phyloP scores from a whole-genome alignment of 306 rosid species.

The Bauhinia variegata region DNA sequence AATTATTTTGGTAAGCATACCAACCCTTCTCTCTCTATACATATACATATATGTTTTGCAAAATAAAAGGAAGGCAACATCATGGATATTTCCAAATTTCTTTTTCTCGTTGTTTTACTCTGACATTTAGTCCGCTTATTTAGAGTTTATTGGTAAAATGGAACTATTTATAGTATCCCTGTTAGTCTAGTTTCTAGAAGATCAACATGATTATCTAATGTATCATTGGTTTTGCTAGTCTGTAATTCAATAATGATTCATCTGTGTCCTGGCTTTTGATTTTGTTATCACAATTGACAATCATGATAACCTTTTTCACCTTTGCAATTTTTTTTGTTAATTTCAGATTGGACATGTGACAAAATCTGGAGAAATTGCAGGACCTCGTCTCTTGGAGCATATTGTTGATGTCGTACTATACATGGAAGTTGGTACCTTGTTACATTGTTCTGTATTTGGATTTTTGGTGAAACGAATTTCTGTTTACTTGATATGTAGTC shows the following conservation, averaged over 20 bases:
- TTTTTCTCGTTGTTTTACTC: slow-evolving; percentile 5
- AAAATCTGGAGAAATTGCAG: slow-evolving; percentile 92
- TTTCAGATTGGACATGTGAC: slow-evolving; percentile 90
- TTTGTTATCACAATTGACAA: slow-evolving; percentile 22
- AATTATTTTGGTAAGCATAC: slow-evolving; percentile 70
- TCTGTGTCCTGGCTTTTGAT: slow-evolving; percentile 18
- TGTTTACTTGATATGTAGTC: slow-evolving; percentile 9
- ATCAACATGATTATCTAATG: background rate
- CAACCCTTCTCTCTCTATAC: background rate
- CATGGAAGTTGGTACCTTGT: slow-evolving; percentile 85
- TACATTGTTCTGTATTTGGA: slow-evolving; percentile 37
- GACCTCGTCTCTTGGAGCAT: slow-evolving; percentile 94
- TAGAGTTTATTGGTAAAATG: slow-evolving; percentile 9
- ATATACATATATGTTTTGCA: too few species aligned
- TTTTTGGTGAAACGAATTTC: slow-evolving; percentile 32
- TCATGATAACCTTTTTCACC: background rate
- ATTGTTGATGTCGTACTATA: slow-evolving; percentile 91
- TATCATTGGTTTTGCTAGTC: slow-evolving; percentile 12
- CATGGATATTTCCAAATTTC: slow-evolving; percentile 15
- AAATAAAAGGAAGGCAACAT: background rate
- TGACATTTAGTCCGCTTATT: background rate
- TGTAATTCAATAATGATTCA: slow-evolving; percentile 24
- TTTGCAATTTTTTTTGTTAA: slow-evolving; percentile 25
- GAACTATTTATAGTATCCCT: slow-evolving; percentile 6
- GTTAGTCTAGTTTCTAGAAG: slow-evolving; percentile 14